A percentile compares a stretch with the other conserved stretches of the same genome.
These are phyloP conservation scores for Tetrahymena malaccensis DNA, from an alignment of 73 alveolate genomes.

Conservation along the genomic window DNA sequence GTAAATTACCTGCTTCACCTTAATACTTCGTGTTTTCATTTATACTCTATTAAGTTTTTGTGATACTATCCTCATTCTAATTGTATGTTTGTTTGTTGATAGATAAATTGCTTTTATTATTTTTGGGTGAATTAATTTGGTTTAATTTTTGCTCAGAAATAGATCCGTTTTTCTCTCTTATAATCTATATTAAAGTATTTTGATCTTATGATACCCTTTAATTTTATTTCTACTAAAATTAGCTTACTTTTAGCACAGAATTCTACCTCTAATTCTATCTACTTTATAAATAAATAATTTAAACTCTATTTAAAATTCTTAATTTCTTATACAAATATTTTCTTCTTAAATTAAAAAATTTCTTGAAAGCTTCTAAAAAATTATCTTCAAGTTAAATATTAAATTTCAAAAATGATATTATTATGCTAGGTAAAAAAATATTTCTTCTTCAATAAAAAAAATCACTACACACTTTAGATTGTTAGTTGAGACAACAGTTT, in stretches of 20 bases:
- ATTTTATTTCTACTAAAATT: not conserved
- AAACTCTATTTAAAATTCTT: no score
- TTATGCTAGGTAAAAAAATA: no score
- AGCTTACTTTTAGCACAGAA: not conserved
- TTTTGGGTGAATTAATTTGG: not conserved
- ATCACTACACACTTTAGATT: no score
- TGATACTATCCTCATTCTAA: not conserved
- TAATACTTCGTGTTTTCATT: not conserved
- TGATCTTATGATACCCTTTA: not conserved
- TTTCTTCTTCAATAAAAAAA: no score
- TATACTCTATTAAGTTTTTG: not conserved
- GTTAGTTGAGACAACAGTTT: no score
- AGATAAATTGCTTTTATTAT: not conserved
- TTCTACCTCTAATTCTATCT: not conserved
- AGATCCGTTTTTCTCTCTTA: not conserved
- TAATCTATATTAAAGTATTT: not conserved
- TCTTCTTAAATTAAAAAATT: no score
- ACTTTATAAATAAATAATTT: not conserved
- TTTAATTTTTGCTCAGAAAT: not conserved
- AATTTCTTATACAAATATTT: no score
- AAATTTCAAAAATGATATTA: no score
- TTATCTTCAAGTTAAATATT: no score
- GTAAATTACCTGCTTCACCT: not conserved
- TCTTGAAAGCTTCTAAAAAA: no score
- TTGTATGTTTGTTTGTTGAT: not conserved